Percentiles rank a stretch among this genome's conserved stretches.
Evolutionary conservation across 805 yeast genomes (phyloP).

Genomic region (Hanseniaspora valbyensis): DNA sequence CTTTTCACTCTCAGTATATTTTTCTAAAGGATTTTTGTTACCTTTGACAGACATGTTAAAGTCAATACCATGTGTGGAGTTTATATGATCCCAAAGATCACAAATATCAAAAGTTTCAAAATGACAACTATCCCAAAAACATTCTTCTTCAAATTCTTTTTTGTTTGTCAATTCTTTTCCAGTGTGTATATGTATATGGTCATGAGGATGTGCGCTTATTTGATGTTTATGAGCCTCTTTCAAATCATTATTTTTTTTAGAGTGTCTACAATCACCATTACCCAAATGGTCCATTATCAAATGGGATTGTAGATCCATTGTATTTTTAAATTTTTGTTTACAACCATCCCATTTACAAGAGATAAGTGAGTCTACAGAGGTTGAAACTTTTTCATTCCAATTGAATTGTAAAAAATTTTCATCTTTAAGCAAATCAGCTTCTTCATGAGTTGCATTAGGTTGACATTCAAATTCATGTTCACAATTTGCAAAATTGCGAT

Average conservation of each 20-base stretch:
- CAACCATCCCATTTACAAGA: constrained; percentile 66
- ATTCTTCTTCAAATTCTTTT: constrained; percentile 25
- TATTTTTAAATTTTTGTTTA: constrained; percentile 31
- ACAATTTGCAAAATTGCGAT: neutral
- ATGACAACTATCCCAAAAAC: constrained; percentile 71
- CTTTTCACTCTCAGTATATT: neutral
- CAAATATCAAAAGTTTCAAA: constrained; percentile 44
- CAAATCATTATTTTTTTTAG: neutral
- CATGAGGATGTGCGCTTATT: constrained; percentile 16
- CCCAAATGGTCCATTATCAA: constrained; percentile 39
- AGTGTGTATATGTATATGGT: neutral
- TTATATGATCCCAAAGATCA: constrained; percentile 49
- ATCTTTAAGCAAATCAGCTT: constrained; percentile 35
- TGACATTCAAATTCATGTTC: constrained; percentile 7
- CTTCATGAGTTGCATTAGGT: constrained; percentile 1
- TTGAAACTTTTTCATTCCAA: constrained; percentile 7
- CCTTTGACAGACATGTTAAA: constrained; percentile 23
- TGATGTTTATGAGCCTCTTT: constrained; percentile 4
- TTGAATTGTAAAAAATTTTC: constrained; percentile 19
- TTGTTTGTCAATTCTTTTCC: neutral
- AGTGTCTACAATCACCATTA: constrained; percentile 16
- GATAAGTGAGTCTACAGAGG: constrained; percentile 23
- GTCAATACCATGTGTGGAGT: constrained; percentile 35
- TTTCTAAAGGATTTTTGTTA: neutral
- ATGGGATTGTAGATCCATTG: constrained; percentile 40